Conservation (phyloP, 1,284 basidiomycete species). For the Leucoagaricus sp. region DNA sequence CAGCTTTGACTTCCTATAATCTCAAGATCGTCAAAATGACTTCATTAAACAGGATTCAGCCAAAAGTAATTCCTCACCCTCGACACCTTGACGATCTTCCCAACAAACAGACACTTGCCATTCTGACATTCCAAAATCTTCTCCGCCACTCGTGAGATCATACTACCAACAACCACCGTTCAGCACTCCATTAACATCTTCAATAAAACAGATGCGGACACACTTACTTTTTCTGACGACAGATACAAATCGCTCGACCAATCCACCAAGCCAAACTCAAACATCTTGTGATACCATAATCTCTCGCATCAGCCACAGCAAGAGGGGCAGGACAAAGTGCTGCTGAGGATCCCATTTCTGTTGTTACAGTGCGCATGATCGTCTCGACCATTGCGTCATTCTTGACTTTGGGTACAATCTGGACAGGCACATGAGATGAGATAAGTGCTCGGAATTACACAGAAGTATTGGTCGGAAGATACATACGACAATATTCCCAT, state of each 20-base stretch:
- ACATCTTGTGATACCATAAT: slow-evolving; percentile 46
- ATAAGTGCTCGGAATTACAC: background rate
- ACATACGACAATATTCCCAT: slow-evolving; percentile 37
- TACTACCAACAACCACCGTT: slow-evolving; percentile 22
- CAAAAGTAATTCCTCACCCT: slow-evolving; percentile 25
- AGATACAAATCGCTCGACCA: slow-evolving; percentile 44
- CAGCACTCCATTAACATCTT: background rate
- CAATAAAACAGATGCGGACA: background rate
- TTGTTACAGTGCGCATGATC: slow-evolving; percentile 32
- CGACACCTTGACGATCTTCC: slow-evolving; percentile 54
- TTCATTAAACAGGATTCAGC: background rate
- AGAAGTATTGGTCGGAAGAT: too few relatives aligned
- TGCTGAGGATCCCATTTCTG: slow-evolving; percentile 44
- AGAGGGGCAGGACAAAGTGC: slow-evolving; percentile 45
- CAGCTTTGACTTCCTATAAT: slow-evolving; percentile 41
- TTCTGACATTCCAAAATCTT: slow-evolving; percentile 47
- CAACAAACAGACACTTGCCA: slow-evolving; percentile 50
- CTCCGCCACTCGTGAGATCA: slow-evolving; percentile 43
- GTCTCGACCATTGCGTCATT: slow-evolving; percentile 31
- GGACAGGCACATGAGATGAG: background rate
- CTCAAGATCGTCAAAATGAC: background rate
- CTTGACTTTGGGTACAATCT: slow-evolving; percentile 31
- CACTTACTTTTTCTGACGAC: slow-evolving; percentile 31
- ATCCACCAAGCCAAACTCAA: slow-evolving; percentile 58
- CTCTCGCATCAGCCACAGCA: slow-evolving; percentile 30